Evolutionary conservation across 1,284 basidiomycete species (phyloP).

Genomic region (Afroboletus lepidellus): DNA sequence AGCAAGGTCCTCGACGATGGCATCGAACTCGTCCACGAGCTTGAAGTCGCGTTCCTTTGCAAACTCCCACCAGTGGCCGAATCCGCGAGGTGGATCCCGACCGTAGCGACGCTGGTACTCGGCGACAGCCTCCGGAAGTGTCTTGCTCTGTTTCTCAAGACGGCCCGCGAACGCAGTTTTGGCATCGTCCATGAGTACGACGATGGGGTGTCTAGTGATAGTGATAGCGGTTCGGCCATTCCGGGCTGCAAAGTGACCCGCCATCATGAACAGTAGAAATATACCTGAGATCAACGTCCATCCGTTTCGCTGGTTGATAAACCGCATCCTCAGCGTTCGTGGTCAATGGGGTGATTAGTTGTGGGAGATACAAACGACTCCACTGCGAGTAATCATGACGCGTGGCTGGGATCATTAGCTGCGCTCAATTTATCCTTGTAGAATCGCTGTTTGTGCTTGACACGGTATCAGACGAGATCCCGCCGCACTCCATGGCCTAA

Average conservation of each 20-base stretch:
- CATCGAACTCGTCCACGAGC: constrained; percentile 87
- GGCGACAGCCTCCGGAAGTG: constrained; percentile 67
- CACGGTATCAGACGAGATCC: background rate
- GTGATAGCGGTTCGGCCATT: constrained; percentile 18
- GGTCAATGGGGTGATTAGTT: background rate
- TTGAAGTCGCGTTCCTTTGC: constrained; percentile 70
- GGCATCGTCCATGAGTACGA: constrained; percentile 78
- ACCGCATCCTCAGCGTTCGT: constrained; percentile 19
- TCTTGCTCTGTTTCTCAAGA: constrained; percentile 72
- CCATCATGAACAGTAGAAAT: constrained; percentile 54
- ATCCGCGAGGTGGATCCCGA: constrained; percentile 80
- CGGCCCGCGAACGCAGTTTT: constrained; percentile 65
- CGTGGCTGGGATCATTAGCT: background rate
- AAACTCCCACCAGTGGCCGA: constrained; percentile 88
- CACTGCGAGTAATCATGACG: too few relatives aligned
- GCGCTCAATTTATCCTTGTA: background rate
- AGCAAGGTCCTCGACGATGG: constrained; percentile 72
- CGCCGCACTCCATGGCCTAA: background rate
- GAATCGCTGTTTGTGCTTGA: background rate
- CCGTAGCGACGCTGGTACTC: constrained; percentile 80
- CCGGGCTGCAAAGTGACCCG: constrained; percentile 49
- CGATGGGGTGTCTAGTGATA: constrained; percentile 70
- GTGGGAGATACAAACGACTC: background rate
- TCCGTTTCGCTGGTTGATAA: constrained; percentile 26
- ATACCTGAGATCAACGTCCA: constrained; percentile 48